Evolutionary conservation across 2,329 filamentous ascomycete species (phyloP), one percentile per base, ranked within the genome.

Genomic region (Sporothrix inflata): DNA sequence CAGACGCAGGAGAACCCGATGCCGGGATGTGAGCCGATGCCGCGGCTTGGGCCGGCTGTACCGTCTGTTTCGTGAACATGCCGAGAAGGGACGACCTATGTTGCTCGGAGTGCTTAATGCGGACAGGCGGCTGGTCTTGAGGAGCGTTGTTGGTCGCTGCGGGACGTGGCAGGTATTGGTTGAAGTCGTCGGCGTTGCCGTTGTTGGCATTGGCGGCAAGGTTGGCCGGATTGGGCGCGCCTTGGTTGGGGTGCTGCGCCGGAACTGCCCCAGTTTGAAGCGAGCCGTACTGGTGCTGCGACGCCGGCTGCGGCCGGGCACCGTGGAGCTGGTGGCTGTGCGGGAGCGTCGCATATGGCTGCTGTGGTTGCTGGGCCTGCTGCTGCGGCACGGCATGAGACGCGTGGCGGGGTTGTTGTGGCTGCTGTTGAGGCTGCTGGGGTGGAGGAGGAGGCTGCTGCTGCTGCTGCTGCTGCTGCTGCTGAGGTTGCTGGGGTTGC

Each of bases 361-460:
- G 70, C 27, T 69, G 57, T 1, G 66, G 51, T 19, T 57, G 69
- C 24, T 67, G n/a, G 1, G 69, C 38, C n/a, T 66, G 70, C 66
- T 75, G 51, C 72, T 86, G 87, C 86, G 87, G 79, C 89, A 88
- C 81, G 71, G 74, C 45, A 42, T 74, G 14, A 57, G n/a, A 74
- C 61, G 73, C 63, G 66, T 67, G 72, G 21, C 71, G 71, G 45
- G 73, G 66, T 42, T 71, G 42, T 9, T 53, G 47, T 34, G 27
- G 60, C 16, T 21, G 68, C 42, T 49, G 51, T 16, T 21, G 72
- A 9, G 16, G 42, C 45, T 21, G 69, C 11, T 71, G 69, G 4
- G 30, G 14, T 47, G 42, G 42, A 47, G 70, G 24, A 53, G n/a
- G n/a, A n/a, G n/a, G 65, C 34, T 27, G 60, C 60, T 63, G 57